phyloP scores from a whole-genome alignment of 1,139 yeast species.

The Geotrichum fermentans region DNA sequence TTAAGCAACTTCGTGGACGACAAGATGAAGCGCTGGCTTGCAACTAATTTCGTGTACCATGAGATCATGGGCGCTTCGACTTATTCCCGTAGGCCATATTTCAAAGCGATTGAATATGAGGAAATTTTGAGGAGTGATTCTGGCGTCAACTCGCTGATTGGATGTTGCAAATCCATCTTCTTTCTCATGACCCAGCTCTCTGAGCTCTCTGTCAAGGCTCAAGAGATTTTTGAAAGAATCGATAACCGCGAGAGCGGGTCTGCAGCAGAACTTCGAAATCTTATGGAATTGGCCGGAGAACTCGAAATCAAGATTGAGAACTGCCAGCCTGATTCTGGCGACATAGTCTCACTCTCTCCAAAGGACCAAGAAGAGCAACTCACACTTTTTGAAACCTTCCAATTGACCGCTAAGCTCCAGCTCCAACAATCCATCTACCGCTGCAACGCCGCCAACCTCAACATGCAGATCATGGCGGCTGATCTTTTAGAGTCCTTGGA shows the following conservation, averaged over 20 bases:
- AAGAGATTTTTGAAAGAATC: slow-evolving; percentile 15
- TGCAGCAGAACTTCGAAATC: slow-evolving; percentile 1
- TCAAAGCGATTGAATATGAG: slow-evolving; percentile 45
- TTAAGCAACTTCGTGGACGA: slow-evolving; percentile 46
- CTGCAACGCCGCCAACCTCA: slow-evolving; percentile 59
- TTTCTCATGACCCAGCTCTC: slow-evolving; percentile 65
- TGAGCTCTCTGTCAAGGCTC: slow-evolving; percentile 50
- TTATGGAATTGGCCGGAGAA: slow-evolving; percentile 38
- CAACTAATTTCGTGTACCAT: slow-evolving; percentile 78
- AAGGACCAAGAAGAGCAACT: slow-evolving; percentile 62
- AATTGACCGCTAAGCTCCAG: slow-evolving; percentile 63
- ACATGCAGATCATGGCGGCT: slow-evolving; percentile 55
- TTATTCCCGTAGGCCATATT: slow-evolving; percentile 33
- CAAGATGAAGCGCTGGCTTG: slow-evolving; percentile 65
- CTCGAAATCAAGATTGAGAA: slow-evolving; percentile 50
- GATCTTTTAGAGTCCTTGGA: slow-evolving; percentile 57
- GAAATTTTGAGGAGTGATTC: slow-evolving; percentile 38
- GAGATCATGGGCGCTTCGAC: slow-evolving; percentile 63
- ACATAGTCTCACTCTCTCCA: slow-evolving; percentile 44
- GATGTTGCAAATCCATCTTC: slow-evolving; percentile 64
- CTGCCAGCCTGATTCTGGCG: slow-evolving; percentile 52
- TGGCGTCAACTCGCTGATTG: slow-evolving; percentile 64
- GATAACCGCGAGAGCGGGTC: no score
- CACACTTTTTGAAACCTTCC: slow-evolving; percentile 67
- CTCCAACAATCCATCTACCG: slow-evolving; percentile 58